A percentile compares a stretch with the other conserved stretches of the same genome.
phyloP scores from a whole-genome alignment of 192 early-diverging fungal genomes.

The Phycomyces nitens region DNA sequence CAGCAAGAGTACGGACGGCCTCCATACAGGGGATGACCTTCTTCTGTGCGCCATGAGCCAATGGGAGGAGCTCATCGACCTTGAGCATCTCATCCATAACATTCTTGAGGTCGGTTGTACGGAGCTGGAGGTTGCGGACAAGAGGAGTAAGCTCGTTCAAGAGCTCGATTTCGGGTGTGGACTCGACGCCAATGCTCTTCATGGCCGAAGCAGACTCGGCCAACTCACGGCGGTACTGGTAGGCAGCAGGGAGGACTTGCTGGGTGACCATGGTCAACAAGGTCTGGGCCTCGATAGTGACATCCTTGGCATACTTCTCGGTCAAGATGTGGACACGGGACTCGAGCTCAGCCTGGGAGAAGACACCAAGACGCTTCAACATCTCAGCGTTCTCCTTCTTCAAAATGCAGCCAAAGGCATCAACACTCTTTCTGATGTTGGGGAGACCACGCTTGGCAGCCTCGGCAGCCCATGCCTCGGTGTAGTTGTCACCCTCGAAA shows the following conservation, averaged over 20 bases:
- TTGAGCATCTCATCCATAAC: conserved; percentile 56
- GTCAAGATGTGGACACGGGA: conserved; percentile 95
- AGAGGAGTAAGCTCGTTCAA: conserved; percentile 66
- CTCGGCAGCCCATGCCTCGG: conserved; percentile 88
- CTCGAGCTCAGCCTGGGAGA: conserved; percentile 81
- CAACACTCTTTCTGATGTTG: conserved; percentile 90
- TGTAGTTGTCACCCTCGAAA: conserved; percentile 99
- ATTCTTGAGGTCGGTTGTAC: conserved; percentile 51
- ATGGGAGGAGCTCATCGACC: conserved; percentile 54
- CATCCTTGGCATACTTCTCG: conserved; percentile 97
- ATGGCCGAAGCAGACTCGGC: conserved; percentile 78
- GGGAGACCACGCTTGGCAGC: conserved; percentile 92
- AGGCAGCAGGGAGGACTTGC: conserved; percentile 85
- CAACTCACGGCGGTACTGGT: conserved; percentile 84
- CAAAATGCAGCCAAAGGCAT: conserved; percentile 84
- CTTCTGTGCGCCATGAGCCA: conserved; percentile 62
- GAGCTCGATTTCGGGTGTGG: conserved; percentile 66
- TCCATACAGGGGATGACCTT: conserved; percentile 72
- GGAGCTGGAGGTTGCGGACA: conserved; percentile 52
- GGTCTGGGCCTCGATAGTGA: conserved; percentile 90
- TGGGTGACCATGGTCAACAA: conserved; percentile 77
- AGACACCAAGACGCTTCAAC: conserved; percentile 79
- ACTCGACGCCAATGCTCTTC: conserved; percentile 54
- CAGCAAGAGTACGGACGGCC: conserved; percentile 61
- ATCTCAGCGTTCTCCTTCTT: conserved; percentile 66